phyloP scores from a whole-genome alignment of 2,329 filamentous ascomycete species.

The Leptographium galeiforme region DNA sequence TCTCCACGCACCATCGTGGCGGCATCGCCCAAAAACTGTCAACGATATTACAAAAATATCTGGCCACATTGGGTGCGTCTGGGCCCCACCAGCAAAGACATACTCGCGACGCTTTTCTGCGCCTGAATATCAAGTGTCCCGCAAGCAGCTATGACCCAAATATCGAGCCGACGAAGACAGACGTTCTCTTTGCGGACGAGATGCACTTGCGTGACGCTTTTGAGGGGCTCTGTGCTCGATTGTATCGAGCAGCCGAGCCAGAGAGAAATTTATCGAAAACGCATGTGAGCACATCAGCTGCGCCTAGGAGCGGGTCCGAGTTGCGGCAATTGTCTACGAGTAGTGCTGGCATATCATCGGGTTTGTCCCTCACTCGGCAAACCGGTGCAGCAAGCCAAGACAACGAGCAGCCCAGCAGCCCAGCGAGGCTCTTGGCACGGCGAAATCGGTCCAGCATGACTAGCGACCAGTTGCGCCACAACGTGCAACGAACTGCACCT shows the following conservation, averaged over 20 bases:
- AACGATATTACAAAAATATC: conserved; percentile 34
- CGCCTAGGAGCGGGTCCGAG: not conserved
- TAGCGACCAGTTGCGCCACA: not conserved
- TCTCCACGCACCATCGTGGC: conserved; percentile 38
- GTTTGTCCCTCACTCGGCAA: not conserved
- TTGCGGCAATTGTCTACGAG: not conserved
- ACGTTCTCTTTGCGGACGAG: conserved; percentile 54
- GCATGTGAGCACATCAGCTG: not conserved
- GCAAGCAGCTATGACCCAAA: conserved; percentile 56
- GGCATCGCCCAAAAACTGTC: conserved; percentile 48
- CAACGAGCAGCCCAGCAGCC: not conserved
- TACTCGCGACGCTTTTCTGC: conserved; percentile 42
- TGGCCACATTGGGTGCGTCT: conserved; percentile 20
- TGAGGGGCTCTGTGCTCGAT: conserved; percentile 25
- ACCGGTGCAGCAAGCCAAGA: not conserved
- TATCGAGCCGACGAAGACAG: conserved; percentile 57
- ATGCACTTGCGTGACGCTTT: conserved; percentile 30
- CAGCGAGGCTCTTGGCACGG: not conserved
- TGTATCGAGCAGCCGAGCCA: conserved; percentile 20
- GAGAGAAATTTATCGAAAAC: not conserved
- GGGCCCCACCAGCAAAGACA: conserved; percentile 13
- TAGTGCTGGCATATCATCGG: not conserved
- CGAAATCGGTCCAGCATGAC: not conserved
- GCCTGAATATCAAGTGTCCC: conserved; percentile 49
- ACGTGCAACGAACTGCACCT: not conserved